phyloP scores from a whole-genome alignment of 2,329 filamentous ascomycete genomes.

The Intubia oerlemansii region DNA sequence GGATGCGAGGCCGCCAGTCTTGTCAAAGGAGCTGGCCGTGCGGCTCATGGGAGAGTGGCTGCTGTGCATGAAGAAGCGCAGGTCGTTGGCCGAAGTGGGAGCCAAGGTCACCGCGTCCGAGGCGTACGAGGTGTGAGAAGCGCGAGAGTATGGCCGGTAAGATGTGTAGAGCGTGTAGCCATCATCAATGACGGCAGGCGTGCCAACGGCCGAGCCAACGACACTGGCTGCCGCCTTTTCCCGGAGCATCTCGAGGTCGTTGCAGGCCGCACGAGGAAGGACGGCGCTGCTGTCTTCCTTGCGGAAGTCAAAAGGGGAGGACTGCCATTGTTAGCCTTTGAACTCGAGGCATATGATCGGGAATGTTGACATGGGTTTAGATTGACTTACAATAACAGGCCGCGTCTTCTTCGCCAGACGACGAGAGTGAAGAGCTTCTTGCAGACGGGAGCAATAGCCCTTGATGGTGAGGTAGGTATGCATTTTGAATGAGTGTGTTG shows the following conservation, averaged over 20 bases:
- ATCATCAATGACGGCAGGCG: background rate
- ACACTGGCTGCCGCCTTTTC: slow-evolving; percentile 8
- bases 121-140: background rate
- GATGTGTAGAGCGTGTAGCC: background rate
- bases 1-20: too few species aligned
- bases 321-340: slow-evolving; percentile 17
- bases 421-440: slow-evolving; percentile 19
- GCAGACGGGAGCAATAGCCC: slow-evolving; percentile 21
- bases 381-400: slow-evolving; percentile 22
- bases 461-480: slow-evolving; percentile 17
- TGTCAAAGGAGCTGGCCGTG: background rate
- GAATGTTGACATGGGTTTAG: background rate
- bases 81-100: too few species aligned
- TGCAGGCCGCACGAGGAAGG: slow-evolving; percentile 32
- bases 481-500: slow-evolving; percentile 5
- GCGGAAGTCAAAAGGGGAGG: slow-evolving; percentile 36
- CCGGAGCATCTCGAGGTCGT: slow-evolving; percentile 20
- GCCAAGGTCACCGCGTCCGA: background rate
- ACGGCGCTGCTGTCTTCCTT: slow-evolving; percentile 21
- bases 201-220: slow-evolving; percentile 5
- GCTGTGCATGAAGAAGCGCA: too few species aligned
- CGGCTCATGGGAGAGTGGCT: background rate
- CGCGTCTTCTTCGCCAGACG: slow-evolving; percentile 20
- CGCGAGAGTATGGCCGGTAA: background rate
- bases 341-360: background rate